Base-by-base conservation (phyloP, 179 eudicot genomes). In the Silene vulgaris region DNA sequence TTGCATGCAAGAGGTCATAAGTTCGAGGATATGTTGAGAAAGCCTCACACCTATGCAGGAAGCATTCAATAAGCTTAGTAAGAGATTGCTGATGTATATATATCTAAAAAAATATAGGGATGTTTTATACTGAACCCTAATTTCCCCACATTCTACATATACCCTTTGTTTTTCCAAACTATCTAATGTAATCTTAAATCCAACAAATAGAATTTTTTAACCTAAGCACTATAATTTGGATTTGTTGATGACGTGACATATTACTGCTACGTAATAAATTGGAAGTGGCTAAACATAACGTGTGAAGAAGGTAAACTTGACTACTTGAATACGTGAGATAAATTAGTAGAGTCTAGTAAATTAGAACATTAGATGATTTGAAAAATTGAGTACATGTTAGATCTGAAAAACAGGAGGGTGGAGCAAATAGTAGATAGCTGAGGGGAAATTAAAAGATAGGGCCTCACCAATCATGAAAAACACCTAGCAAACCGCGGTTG, bases 11-110 rank as follows among this genome's bases (percentile, higher is more conserved):
- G 77, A 92, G 81, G 82, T 92, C 99, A 43, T 95, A 92, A 2
- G 97, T 66, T 30, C 99, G 97, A 9, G 99, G 99, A 83, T 95
- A 95, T 72, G 99, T 89, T 29, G 99, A 95, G 85, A 90, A 95
- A n/a, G 97, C 88, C 63, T 92, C 99, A 80, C 97, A 92, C 99
- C 99, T 95, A 75, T 37, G 76, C 26, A 67, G 16, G 45, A 61
- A 40, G 65, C 68, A 69, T 69, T 45, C 62, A 76, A 19, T 61
- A 19, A 28, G 7, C 37, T 30, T 26, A 40, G 66, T 17, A 69
- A 57, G 26, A 43, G 23, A n/a, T 2, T 14, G 48, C 17, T 13
- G 17, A 52, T 8, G 45, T 37, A 7, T 3, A 5, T 40, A 40
- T 7, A 40, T 40, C 48, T 40, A 37, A 37, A 37, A 6, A 37